These are phyloP conservation scores for Amanita pseudoporphyria DNA, from an alignment of 768 basidiomycete species.

Conservation along the genomic window DNA sequence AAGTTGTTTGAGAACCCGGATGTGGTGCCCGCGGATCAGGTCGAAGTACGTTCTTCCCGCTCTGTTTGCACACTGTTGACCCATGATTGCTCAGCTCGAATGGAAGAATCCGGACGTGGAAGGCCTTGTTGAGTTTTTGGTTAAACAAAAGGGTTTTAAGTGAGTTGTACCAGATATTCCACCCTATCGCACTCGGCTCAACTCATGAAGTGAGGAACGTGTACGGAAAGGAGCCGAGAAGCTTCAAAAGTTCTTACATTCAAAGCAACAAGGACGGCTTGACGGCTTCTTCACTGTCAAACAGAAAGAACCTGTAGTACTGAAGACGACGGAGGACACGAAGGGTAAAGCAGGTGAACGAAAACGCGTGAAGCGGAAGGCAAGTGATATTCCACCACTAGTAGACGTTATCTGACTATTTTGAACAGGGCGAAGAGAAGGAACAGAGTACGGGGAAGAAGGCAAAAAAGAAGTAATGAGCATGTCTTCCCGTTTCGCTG, in stretches of 20 bases:
- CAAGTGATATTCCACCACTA: not conserved
- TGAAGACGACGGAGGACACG: conserved; percentile 18
- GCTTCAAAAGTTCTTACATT: conserved; percentile 72
- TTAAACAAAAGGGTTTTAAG: conserved; percentile 97
- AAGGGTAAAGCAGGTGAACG: conserved; percentile 26
- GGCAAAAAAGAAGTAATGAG: conserved; percentile 41
- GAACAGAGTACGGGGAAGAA: conserved; percentile 23
- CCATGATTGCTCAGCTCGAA: conserved; percentile 51
- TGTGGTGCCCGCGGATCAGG: conserved; percentile 73
- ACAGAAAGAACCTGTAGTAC: conserved; percentile 36
- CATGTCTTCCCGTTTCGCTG: no score
- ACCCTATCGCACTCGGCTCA: not conserved
- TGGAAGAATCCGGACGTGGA: conserved; percentile 93
- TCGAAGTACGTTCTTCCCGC: conserved; percentile 47
- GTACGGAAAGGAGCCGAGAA: conserved; percentile 95
- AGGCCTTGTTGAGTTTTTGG: conserved; percentile 88
- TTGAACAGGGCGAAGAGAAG: conserved; percentile 15
- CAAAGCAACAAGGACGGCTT: conserved; percentile 93
- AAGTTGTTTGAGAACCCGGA: conserved; percentile 85
- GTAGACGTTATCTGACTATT: not conserved
- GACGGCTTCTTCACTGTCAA: conserved; percentile 91
- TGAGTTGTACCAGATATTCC: conserved; percentile 26
- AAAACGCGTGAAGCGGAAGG: conserved; percentile 19
- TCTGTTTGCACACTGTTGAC: not conserved
- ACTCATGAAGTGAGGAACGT: conserved; percentile 85